phyloP scores from a whole-genome alignment of 768 basidiomycete genomes.

The Leccinum longicurvipes region DNA sequence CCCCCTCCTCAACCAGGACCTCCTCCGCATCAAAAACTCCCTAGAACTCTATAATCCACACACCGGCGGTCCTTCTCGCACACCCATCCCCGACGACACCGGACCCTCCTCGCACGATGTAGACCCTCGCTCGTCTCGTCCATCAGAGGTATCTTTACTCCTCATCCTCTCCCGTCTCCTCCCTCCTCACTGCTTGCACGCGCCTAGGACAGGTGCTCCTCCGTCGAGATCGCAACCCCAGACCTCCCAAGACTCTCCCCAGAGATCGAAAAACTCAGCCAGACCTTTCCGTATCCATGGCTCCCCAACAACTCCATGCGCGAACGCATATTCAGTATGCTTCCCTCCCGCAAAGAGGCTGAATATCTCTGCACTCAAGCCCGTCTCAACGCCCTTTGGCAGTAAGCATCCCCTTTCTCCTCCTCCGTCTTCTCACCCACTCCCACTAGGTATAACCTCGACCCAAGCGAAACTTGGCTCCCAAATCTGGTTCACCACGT shows the following conservation, averaged over 20 bases:
- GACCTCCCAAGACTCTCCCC: slow-evolving; percentile 26
- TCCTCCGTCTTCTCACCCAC: neutral
- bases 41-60: slow-evolving; percentile 56
- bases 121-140: slow-evolving; percentile 14
- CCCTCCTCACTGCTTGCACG: neutral
- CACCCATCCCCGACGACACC: slow-evolving; percentile 8
- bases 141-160: slow-evolving; percentile 21
- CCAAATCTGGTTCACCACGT: slow-evolving; percentile 68
- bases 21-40: slow-evolving; percentile 61
- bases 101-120: slow-evolving; percentile 12
- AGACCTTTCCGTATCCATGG: slow-evolving; percentile 71
- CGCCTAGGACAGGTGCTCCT: slow-evolving; percentile 25
- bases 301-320: slow-evolving; percentile 60
- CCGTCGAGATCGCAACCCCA: slow-evolving; percentile 18
- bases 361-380: slow-evolving; percentile 60
- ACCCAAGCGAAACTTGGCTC: slow-evolving; percentile 66
- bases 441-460: slow-evolving; percentile 56
- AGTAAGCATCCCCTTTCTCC: slow-evolving; percentile 44
- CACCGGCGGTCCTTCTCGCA: neutral
- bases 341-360: slow-evolving; percentile 59
- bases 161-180: neutral
- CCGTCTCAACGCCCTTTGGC: slow-evolving; percentile 67
- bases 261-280: slow-evolving; percentile 48
- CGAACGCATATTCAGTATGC: slow-evolving; percentile 57
- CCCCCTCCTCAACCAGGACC: slow-evolving; percentile 50